Evolutionary conservation across 169 alveolate species (phyloP).

Genomic region (Plasmodium knowlesi): DNA sequence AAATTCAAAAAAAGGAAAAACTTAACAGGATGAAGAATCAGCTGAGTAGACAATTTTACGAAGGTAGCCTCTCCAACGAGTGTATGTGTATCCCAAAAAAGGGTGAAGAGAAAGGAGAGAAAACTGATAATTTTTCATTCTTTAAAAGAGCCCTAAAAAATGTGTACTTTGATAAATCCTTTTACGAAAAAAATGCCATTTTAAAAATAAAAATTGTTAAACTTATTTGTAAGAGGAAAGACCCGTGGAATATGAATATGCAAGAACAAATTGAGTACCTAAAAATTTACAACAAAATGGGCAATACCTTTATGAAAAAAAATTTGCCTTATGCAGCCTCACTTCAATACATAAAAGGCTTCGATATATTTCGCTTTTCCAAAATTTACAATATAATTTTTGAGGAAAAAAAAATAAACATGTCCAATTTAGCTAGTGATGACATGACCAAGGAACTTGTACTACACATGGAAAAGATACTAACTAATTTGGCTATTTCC

Average conservation of each 20-base stretch:
- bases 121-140: background rate
- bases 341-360: conserved; percentile 68
- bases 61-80: background rate
- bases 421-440: background rate
- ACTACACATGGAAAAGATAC: conserved; percentile 31
- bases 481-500: conserved; percentile 59
- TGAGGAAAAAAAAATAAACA: conserved; percentile 55
- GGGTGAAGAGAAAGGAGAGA: background rate
- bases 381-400: conserved; percentile 48
- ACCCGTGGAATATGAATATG: conserved; percentile 72
- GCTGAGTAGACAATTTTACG: background rate
- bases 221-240: conserved; percentile 73
- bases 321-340: conserved; percentile 56
- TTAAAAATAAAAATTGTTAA: conserved; percentile 67
- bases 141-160: conserved; percentile 18
- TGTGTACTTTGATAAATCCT: conserved; percentile 58
- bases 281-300: conserved; percentile 59
- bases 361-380: conserved; percentile 59
- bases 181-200: conserved; percentile 60
- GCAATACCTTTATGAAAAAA: conserved; percentile 46
- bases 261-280: conserved; percentile 68
- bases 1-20: conserved; percentile 8
- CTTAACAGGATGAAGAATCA: background rate
- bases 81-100: background rate
- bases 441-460: background rate